These are phyloP conservation scores for Anaeramoeba ignava DNA, from an alignment of 78 protist genomes.

Conservation along the genomic window DNA sequence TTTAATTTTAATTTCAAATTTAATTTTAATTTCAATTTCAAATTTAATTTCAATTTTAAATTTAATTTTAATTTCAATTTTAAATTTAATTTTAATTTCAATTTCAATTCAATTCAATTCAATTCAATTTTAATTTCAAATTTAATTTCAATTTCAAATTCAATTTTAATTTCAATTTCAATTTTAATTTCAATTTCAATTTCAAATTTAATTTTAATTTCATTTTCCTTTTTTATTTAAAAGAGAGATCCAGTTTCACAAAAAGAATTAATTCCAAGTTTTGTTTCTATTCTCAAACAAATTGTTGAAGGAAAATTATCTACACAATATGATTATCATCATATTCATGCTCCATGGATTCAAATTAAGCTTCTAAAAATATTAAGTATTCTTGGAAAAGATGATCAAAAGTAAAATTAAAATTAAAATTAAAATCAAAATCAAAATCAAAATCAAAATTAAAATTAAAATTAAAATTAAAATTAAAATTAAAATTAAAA, in stretches of 20 bases:
- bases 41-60: conserved; percentile 23
- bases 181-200: not conserved
- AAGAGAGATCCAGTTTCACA: conserved; percentile 5
- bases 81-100: not conserved
- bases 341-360: conserved; percentile 82
- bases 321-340: conserved; percentile 65
- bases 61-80: conserved; percentile 52
- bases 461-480: not conserved
- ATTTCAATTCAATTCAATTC: not conserved
- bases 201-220: not conserved
- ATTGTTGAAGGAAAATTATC: conserved; percentile 64
- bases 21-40: conserved; percentile 25
- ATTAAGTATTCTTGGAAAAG: conserved; percentile 52
- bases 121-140: not conserved
- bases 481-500: too few species aligned
- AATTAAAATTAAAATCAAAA: not conserved
- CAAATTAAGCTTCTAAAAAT: conserved; percentile 73
- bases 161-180: not conserved
- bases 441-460: not conserved
- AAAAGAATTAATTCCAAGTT: conserved; percentile 50
- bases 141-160: not conserved
- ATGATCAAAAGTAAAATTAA: conserved; percentile 21
- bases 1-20: not conserved
- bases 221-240: conserved; percentile 24
- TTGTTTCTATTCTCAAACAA: conserved; percentile 71